Evolutionary conservation across 768 basidiomycete species (phyloP).

Genomic region (Macrolepiota fuliginosa): DNA sequence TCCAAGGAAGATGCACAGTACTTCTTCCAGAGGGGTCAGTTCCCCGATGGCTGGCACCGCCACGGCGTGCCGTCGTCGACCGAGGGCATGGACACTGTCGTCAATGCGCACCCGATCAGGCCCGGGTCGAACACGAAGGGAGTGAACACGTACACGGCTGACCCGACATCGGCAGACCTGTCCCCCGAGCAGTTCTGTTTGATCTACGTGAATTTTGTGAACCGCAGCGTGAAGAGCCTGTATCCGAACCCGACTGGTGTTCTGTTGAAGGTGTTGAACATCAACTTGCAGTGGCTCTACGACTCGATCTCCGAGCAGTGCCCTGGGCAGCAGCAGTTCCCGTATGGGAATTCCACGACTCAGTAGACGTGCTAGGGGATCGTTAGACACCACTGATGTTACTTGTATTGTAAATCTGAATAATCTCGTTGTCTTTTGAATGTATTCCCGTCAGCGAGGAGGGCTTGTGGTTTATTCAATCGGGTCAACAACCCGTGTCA

Average conservation of each 20-base stretch:
- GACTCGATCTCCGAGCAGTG: background rate
- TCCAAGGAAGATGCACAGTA: slow-evolving; percentile 13
- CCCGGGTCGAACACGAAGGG: slow-evolving; percentile 14
- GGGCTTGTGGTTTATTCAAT: no score
- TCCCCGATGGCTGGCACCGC: slow-evolving; percentile 17
- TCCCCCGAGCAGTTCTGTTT: slow-evolving; percentile 8
- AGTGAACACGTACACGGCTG: slow-evolving; percentile 15
- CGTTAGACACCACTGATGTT: no score
- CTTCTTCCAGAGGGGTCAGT: slow-evolving; percentile 16
- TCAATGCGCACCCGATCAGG: slow-evolving; percentile 13
- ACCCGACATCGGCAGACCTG: slow-evolving; percentile 13
- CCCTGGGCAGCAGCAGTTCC: background rate
- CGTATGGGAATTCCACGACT: background rate
- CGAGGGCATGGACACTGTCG: slow-evolving; percentile 9
- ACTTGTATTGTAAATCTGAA: no score
- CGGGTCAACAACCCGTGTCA: no score
- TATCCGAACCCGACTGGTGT: slow-evolving; percentile 17
- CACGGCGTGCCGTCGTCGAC: slow-evolving; percentile 1
- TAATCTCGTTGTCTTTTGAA: no score
- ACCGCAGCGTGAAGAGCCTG: slow-evolving; percentile 14
- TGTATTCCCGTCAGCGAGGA: no score
- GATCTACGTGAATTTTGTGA: slow-evolving; percentile 17
- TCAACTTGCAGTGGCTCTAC: slow-evolving; percentile 12
- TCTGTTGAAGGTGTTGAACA: slow-evolving; percentile 6
- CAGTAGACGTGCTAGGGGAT: no score